A percentile compares a stretch with the other conserved stretches of the same genome.
These are phyloP conservation scores for Gossypium australe DNA, from an alignment of 345 rosid genomes.

Conservation along the genomic window DNA sequence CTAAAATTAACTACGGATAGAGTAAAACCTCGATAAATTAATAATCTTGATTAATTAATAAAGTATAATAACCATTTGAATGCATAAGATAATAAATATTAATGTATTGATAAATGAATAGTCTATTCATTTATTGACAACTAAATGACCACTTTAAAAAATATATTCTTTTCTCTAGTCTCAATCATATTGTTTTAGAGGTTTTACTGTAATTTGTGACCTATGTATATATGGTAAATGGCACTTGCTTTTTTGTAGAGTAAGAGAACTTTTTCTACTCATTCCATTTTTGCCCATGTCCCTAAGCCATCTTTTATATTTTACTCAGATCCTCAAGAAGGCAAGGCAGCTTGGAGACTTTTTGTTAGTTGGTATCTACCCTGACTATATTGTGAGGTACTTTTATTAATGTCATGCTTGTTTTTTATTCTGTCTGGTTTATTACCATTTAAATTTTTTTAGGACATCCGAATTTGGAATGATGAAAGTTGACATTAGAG, in stretches of 20 bases:
- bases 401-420: not conserved
- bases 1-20: too few species aligned
- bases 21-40: too few species aligned
- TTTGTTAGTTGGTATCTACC: constrained; percentile 79
- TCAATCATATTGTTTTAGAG: not conserved
- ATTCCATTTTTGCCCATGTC: not conserved
- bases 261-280: not conserved
- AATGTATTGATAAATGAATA: too few species aligned
- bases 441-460: not conserved
- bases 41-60: too few species aligned
- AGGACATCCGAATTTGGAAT: not conserved
- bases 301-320: not conserved
- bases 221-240: not conserved
- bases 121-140: not conserved
- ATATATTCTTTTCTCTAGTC: not conserved
- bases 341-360: constrained; percentile 96
- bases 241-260: not conserved
- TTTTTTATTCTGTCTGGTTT: not conserved
- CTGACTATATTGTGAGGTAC: constrained; percentile 87
- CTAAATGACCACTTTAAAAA: not conserved
- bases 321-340: constrained; percentile 63
- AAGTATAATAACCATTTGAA: too few species aligned
- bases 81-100: not conserved
- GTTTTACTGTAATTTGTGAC: not conserved
- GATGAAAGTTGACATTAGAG: not conserved